Conservation (phyloP, 1,284 basidiomycete genomes). For the Naganishia sp. region DNA sequence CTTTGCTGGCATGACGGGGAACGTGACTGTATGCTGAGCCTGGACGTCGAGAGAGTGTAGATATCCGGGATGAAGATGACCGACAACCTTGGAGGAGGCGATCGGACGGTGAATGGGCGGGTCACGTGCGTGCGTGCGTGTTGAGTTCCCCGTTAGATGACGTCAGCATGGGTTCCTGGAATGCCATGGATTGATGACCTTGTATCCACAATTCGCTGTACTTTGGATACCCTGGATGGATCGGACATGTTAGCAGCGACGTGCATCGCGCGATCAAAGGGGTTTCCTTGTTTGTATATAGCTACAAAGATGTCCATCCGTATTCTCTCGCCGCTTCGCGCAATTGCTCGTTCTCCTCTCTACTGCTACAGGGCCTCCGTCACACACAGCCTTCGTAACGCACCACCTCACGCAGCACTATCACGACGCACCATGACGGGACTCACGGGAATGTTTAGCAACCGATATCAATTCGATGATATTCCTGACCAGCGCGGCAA, state of each 20-base stretch:
- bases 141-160: neutral
- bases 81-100: too few species aligned
- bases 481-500: constrained; percentile 49
- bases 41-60: too few species aligned
- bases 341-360: neutral
- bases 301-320: too few species aligned
- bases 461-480: constrained; percentile 48
- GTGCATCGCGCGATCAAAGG: too few species aligned
- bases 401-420: neutral
- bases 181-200: neutral
- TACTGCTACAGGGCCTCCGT: neutral
- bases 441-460: constrained; percentile 45
- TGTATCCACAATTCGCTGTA: too few species aligned
- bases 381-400: neutral
- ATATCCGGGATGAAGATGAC: neutral
- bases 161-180: neutral
- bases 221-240: too few species aligned
- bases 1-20: constrained; percentile 9
- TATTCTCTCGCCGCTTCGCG: too few species aligned
- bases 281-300: neutral
- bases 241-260: too few species aligned
- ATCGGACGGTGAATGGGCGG: too few species aligned
- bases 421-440: constrained; percentile 30
- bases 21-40: too few species aligned
- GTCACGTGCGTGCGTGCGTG: too few species aligned